Conservation (phyloP, 2,329 filamentous ascomycete species). For the Aspergillus fructus region DNA sequence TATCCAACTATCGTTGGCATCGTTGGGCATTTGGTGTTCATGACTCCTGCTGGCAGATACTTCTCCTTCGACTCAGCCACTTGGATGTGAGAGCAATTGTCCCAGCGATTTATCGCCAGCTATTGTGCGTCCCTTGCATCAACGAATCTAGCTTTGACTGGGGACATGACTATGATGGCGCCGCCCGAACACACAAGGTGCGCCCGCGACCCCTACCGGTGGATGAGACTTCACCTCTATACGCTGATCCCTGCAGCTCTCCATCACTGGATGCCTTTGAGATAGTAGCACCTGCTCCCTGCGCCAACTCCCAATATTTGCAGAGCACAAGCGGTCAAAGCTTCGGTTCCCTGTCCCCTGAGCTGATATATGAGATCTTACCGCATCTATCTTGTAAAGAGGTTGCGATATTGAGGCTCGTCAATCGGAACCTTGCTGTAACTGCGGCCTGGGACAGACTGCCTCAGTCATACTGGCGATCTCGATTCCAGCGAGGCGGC, state of each 20-base stretch:
- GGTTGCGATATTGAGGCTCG: background rate
- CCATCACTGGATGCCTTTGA: background rate
- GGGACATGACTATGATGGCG: conserved; percentile 17
- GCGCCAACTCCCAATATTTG: background rate
- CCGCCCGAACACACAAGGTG: conserved; percentile 3
- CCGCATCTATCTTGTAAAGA: conserved; percentile 6
- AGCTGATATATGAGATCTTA: conserved; percentile 5
- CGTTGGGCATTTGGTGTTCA: conserved; percentile 11
- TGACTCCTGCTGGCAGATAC: conserved; percentile 16
- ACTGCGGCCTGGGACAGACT: background rate
- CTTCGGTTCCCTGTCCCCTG: conserved; percentile 1
- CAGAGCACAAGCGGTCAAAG: too few relatives aligned
- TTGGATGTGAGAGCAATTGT: background rate
- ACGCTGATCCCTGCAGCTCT: conserved; percentile 10
- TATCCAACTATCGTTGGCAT: background rate
- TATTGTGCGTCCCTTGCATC: conserved; percentile 10
- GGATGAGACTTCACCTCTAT: background rate
- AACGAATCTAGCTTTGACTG: conserved; percentile 6
- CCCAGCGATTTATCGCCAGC: conserved; percentile 8
- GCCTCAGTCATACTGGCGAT: conserved; percentile 17
- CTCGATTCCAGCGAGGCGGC: conserved; percentile 11
- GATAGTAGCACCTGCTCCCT: background rate
- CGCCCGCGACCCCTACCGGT: background rate
- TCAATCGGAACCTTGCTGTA: background rate
- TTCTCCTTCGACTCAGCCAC: conserved; percentile 6